These are phyloP conservation scores for Talaromyces verruculosus DNA, from an alignment of 2,329 filamentous ascomycete species.

Conservation along the genomic window DNA sequence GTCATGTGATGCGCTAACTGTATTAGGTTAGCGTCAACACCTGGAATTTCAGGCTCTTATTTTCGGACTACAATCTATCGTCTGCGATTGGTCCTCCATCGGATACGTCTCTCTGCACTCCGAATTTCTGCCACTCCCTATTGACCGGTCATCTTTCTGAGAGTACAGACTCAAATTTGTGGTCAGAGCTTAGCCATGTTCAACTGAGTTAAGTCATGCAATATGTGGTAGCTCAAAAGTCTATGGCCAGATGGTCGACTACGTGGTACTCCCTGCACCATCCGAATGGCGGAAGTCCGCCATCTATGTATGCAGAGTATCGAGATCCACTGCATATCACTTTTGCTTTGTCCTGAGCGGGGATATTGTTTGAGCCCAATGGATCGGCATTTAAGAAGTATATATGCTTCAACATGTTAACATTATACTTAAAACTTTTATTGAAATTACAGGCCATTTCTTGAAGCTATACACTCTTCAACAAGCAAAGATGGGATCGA, in stretches of 20 bases:
- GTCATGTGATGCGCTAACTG: slow-evolving; percentile 22
- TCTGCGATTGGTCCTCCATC: not conserved
- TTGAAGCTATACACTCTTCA: not conserved
- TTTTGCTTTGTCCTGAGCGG: not conserved
- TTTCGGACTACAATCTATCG: not conserved
- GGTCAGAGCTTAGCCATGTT: not conserved
- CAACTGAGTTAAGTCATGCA: not conserved
- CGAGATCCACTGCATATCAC: slow-evolving; percentile 4
- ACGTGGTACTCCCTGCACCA: not conserved
- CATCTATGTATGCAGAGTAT: not conserved
- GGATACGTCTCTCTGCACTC: too few relatives aligned
- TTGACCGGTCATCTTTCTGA: not conserved
- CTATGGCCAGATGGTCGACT: not conserved
- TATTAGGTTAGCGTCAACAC: not conserved
- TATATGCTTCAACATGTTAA: not conserved
- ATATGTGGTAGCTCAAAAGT: not conserved
- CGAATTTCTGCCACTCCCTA: not conserved
- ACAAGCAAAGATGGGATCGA: slow-evolving; percentile 8
- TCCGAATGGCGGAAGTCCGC: slow-evolving; percentile 17
- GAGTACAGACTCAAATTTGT: not conserved
- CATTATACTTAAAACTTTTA: not conserved
- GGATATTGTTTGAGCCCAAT: not conserved
- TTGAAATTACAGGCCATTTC: too few relatives aligned
- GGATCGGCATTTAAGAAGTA: not conserved
- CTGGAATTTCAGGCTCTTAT: not conserved